Evolutionary conservation across 2,329 filamentous ascomycete genomes (phyloP), one percentile per base, ranked within the genome.

Genomic region (Fusarium bactridioides): DNA sequence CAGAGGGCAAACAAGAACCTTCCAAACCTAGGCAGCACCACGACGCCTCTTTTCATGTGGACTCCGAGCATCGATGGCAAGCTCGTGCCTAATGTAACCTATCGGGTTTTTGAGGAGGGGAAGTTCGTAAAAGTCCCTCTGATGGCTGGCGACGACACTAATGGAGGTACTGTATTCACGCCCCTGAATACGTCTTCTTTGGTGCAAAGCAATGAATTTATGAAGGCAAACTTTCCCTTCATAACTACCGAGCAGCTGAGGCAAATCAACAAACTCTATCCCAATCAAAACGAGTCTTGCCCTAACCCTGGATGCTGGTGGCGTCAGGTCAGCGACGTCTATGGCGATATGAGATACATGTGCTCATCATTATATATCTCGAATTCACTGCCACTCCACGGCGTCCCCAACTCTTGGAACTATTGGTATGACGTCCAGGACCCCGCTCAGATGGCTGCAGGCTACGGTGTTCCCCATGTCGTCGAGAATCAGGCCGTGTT

Each of bases 381-480:
- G 7, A 69, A 75, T 10, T 67, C 72, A 4, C 70, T 84, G 18
- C 69, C 76, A 2, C 66, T 63, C 3, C 74, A 82, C 61, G 81
- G 80, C 19, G 74, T 83, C 38, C 31, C 78, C 23, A 75, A 79
- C 4, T 88, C 86, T 29, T 95, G 88, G 86, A 91, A 89, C 77
- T 95, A 95, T 78, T 88, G 88, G 45, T 93, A 90, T 82, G 87
- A 91, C 61, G 92, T 94, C 7, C 82, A 88, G 45, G 91, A 93
- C 68, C 85, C 87, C 0, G 35, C 76, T 0, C 83, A 88, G 51
- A 81, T 88, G 27, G 82, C 82, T 0, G 76, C 81, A 5, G 92
- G 92, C 3, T 77, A 86, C 3, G 92, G 92, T 0, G 91, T 92
- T 0, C 86, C 87, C 11, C 92, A 95, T 74, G 91, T 89, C 0